These are phyloP conservation scores for Candida tibetensis DNA, from an alignment of 805 yeast genomes.

Conservation along the genomic window DNA sequence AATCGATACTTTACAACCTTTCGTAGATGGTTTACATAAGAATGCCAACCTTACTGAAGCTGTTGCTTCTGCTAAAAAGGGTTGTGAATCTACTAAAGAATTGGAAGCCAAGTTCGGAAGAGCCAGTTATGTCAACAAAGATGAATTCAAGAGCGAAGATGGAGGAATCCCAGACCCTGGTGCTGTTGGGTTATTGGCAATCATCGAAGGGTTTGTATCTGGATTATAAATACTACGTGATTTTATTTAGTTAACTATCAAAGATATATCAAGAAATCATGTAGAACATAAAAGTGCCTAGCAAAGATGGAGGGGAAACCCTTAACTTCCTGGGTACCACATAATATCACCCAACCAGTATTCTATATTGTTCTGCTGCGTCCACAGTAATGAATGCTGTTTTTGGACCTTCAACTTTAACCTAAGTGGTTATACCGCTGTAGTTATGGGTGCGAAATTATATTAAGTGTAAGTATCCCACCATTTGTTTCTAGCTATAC, in stretches of 20 bases:
- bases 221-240: too few relatives aligned
- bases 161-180: conserved; percentile 95
- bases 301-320: too few relatives aligned
- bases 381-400: too few relatives aligned
- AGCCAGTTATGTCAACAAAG: conserved; percentile 80
- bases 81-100: conserved; percentile 73
- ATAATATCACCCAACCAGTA: too few relatives aligned
- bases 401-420: too few relatives aligned
- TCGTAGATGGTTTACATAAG: conserved; percentile 57
- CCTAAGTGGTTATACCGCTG: conserved; percentile 9
- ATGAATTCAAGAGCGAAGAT: conserved; percentile 50
- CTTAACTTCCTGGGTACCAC: too few relatives aligned
- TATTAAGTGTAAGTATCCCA: neutral
- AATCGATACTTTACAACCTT: conserved; percentile 87
- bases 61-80: conserved; percentile 63
- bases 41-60: conserved; percentile 59
- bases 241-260: too few relatives aligned
- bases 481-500: too few relatives aligned
- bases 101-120: conserved; percentile 88
- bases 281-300: too few relatives aligned
- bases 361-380: too few relatives aligned
- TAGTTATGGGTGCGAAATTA: conserved; percentile 8
- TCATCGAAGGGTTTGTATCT: conserved; percentile 43
- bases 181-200: conserved; percentile 77
- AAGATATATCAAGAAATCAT: too few relatives aligned